A percentile compares a stretch with the other conserved stretches of the same genome.
Conservation (phyloP, 257 asterid species). For the Ballota nigra region DNA sequence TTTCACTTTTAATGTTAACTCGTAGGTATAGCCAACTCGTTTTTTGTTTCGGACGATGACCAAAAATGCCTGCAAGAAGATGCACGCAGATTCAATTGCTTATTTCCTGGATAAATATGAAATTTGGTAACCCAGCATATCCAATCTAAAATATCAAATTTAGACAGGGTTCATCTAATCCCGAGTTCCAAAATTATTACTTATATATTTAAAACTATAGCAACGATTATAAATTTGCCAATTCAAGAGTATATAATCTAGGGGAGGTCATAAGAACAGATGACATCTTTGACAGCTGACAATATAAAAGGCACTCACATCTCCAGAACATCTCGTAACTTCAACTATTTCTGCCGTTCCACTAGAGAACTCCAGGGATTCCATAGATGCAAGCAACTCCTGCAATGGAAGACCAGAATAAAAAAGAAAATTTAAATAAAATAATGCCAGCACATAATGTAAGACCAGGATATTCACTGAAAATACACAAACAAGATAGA, state of each 20-base stretch:
- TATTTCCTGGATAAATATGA: neutral
- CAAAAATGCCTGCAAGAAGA: constrained; percentile 71
- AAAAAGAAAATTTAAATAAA: neutral
- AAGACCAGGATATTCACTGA: neutral
- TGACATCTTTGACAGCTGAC: neutral
- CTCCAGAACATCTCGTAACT: constrained; percentile 85
- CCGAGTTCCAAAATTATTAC: neutral
- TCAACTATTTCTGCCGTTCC: constrained; percentile 83
- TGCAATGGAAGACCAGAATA: constrained; percentile 34
- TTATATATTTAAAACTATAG: neutral
- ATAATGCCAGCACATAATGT: neutral
- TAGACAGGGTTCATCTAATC: neutral
- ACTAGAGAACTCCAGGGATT: constrained; percentile 56
- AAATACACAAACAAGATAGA: neutral
- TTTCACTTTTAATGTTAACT: constrained; percentile 64
- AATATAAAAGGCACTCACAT: constrained; percentile 52
- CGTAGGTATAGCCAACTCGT: constrained; percentile 92
- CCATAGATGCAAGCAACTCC: constrained; percentile 76
- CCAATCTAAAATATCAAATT: neutral
- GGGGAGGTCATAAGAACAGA: too few species aligned
- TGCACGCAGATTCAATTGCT: neutral
- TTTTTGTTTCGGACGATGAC: constrained; percentile 88
- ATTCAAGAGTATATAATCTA: too few species aligned
- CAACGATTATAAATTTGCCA: neutral
- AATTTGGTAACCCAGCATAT: neutral